Evolutionary conservation across 2,329 filamentous ascomycete species (phyloP), one percentile per base, ranked within the genome.

Genomic region (Fusarium oxysporum): DNA sequence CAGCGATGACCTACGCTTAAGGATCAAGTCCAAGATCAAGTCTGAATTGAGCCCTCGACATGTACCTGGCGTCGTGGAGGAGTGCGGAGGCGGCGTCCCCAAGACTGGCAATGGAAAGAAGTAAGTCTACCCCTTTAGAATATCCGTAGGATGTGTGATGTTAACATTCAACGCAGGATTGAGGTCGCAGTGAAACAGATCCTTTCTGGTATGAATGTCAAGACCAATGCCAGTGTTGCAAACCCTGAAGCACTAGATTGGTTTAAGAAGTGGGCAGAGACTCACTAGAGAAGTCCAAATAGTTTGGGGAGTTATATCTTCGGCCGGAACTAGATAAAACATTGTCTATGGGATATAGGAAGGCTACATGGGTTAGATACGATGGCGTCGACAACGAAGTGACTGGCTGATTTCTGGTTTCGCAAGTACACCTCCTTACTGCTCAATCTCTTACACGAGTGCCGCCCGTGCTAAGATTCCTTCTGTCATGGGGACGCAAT

Each of bases 131-230:
- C 25, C 12, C 10, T 21, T 45, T 1, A 21, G 6, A 28, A 41
- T 12, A n/a, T 2, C 12, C 14, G 13, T 17, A 45, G n/a, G n/a
- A 13, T 40, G 38, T 19, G n/a, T 12, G 32, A 19, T 58, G 32
- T 65, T 79, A 71, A 79, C 62, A 28, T 8, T 28, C 4, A 37
- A 1, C 53, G 21, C 43, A 93, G 92, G 83, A 94, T 99, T 67
- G 96, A 99, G 81, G 95, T 97, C 53, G 94, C 94, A 0, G 96
- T 98, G 10, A 98, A 98, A 86, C 95, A 98, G 83, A 98, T 98
- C 48, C 84, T 99, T 3, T 97, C 94, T 33, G 96, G 95, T 0
- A 85, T 95, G 82, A 90, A 93, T 58, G 91, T 98, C 73, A 95
- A 95, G 85, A 96, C 94, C 0, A 95, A 94, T 54, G 95, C 95